These are phyloP conservation scores for Catharanthus roseus DNA, from an alignment of 257 asterid species.

Conservation along the genomic window DNA sequence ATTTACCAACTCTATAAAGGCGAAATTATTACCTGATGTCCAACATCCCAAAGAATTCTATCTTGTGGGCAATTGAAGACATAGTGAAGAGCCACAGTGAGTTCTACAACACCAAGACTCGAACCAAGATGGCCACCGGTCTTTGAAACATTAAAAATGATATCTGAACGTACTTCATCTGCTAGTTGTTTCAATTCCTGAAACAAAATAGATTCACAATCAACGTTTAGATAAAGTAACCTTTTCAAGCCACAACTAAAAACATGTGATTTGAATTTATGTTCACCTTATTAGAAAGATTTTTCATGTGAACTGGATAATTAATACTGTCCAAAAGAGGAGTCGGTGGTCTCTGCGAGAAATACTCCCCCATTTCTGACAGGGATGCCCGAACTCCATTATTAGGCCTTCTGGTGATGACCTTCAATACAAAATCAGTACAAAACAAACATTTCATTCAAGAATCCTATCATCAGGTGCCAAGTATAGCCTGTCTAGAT, in stretches of 20 bases:
- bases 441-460: constrained; percentile 28
- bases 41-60: constrained; percentile 95
- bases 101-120: constrained; percentile 93
- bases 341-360: constrained; percentile 87
- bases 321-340: constrained; percentile 90
- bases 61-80: constrained; percentile 89
- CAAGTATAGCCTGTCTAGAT: not conserved
- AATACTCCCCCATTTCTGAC: constrained; percentile 74
- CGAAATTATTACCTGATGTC: constrained; percentile 68
- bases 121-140: constrained; percentile 99
- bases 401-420: constrained; percentile 43
- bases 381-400: constrained; percentile 56
- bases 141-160: constrained; percentile 89
- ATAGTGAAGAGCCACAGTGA: constrained; percentile 93
- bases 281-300: constrained; percentile 75
- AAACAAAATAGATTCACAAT: constrained; percentile 14
- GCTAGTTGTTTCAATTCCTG: constrained; percentile 94
- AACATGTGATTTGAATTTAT: not conserved
- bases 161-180: constrained; percentile 82
- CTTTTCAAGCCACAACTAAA: not conserved
- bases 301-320: constrained; percentile 92
- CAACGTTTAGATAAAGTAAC: not conserved
- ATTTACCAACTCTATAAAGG: not conserved
- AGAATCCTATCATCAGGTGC: constrained; percentile 14
- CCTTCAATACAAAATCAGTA: constrained; percentile 30